Evolutionary conservation across 768 basidiomycete species (phyloP).

Genomic region (Rhizopogon roseolus): DNA sequence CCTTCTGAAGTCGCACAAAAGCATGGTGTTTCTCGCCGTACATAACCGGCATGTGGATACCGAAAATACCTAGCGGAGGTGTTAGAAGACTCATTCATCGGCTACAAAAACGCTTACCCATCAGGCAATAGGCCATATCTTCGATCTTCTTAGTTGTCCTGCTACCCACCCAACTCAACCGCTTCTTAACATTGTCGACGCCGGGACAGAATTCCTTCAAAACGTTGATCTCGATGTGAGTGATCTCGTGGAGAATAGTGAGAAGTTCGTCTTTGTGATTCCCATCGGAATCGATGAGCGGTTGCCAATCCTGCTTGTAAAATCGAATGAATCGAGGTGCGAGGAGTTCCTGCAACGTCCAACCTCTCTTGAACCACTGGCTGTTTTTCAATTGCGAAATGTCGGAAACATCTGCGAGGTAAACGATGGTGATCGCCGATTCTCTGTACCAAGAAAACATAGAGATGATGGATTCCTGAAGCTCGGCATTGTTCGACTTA

Average conservation of each 20-base stretch:
- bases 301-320: constrained; percentile 20
- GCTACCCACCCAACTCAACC: constrained; percentile 21
- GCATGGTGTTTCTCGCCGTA: constrained; percentile 25
- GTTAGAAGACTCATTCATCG: constrained; percentile 2
- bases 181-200: constrained; percentile 20
- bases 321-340: constrained; percentile 19
- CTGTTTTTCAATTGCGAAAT: constrained; percentile 18
- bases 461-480: constrained; percentile 23
- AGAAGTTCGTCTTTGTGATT: background rate
- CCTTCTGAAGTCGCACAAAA: constrained; percentile 22
- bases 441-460: constrained; percentile 24
- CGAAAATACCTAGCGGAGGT: constrained; percentile 15
- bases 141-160: constrained; percentile 15
- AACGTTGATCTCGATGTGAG: constrained; percentile 13
- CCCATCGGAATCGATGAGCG: background rate
- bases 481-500: constrained; percentile 17
- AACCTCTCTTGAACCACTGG: constrained; percentile 20
- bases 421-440: constrained; percentile 23
- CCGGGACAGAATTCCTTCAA: constrained; percentile 20
- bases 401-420: constrained; percentile 22
- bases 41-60: constrained; percentile 21
- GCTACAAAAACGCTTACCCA: background rate
- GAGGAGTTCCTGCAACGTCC: constrained; percentile 22
- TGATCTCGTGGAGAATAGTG: background rate
- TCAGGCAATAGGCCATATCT: constrained; percentile 3